phyloP scores from a whole-genome alignment of 306 rosid species.

The Pueraria montana region DNA sequence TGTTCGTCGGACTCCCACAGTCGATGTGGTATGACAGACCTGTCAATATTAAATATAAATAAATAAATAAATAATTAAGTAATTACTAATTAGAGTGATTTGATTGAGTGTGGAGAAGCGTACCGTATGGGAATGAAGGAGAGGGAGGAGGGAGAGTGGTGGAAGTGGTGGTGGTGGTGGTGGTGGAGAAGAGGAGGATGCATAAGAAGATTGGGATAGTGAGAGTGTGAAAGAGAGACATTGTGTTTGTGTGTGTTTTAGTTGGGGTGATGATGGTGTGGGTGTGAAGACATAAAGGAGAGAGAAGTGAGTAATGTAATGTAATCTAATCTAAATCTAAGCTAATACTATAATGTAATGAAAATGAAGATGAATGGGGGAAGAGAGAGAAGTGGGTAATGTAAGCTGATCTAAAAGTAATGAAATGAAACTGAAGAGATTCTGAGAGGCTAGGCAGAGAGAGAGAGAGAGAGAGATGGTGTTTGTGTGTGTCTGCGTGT shows the following conservation, averaged over 20 bases:
- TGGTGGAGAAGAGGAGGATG: neutral
- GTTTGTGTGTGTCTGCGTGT: neutral
- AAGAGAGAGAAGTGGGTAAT: neutral
- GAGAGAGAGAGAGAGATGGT: too few species aligned
- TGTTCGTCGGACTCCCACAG: slow-evolving; percentile 73
- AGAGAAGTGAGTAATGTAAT: neutral
- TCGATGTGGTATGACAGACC: slow-evolving; percentile 81
- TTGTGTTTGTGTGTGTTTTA: neutral
- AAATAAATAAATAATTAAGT: neutral
- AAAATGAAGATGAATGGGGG: neutral
- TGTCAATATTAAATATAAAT: too few species aligned
- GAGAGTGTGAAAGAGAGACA: slow-evolving; percentile 41
- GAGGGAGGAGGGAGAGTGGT: slow-evolving; percentile 34
- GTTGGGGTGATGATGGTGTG: neutral
- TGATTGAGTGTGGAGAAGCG: neutral
- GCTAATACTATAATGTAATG: neutral
- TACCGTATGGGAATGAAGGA: slow-evolving; percentile 24
- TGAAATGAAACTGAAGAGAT: neutral
- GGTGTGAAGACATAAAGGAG: neutral
- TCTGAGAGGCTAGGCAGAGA: neutral
- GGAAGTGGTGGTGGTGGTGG: neutral
- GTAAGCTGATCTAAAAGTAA: neutral
- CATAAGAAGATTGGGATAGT: neutral
- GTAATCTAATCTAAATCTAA: neutral
- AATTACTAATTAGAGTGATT: neutral